phyloP scores from a whole-genome alignment of 1,284 basidiomycete genomes.

The Sporisorium graminicola region DNA sequence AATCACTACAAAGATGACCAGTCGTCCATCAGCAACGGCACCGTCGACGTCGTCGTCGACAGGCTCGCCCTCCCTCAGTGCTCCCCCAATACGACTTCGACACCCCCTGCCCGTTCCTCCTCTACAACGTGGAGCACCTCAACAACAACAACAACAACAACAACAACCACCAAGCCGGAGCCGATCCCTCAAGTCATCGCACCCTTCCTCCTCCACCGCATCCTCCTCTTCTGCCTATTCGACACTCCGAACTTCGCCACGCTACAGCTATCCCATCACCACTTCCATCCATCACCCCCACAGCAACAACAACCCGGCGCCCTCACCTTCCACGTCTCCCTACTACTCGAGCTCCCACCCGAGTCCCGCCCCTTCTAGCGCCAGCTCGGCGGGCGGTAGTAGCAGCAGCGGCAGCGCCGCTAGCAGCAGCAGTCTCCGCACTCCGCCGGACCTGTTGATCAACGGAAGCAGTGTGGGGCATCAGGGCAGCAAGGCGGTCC shows the following conservation, averaged over 20 bases:
- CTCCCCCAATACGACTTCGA: slow-evolving; percentile 32
- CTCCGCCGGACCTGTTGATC: slow-evolving; percentile 57
- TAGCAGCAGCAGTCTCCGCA: slow-evolving; percentile 41
- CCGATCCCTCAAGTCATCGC: neutral
- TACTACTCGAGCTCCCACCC: slow-evolving; percentile 38
- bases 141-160: too few species aligned
- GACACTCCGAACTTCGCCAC: neutral
- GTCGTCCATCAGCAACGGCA: neutral
- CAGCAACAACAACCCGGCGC: neutral
- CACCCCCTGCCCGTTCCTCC: slow-evolving; percentile 18
- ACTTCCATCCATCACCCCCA: too few species aligned
- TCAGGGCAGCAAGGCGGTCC: neutral
- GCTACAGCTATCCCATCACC: neutral
- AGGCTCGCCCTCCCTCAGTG: slow-evolving; percentile 13
- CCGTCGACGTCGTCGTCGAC: neutral
- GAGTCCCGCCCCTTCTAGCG: slow-evolving; percentile 16
- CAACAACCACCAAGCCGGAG: neutral
- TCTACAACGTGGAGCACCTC: neutral
- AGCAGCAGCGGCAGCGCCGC: slow-evolving; percentile 4
- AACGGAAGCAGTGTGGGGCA: slow-evolving; percentile 36
- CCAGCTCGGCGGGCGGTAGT: neutral
- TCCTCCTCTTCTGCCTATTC: neutral
- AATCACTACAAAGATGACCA: neutral
- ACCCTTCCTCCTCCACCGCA: slow-evolving; percentile 4
- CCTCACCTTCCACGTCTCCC: slow-evolving; percentile 24